phyloP scores from a whole-genome alignment of 2,329 filamentous ascomycete genomes.

The Tolypocladium pustulatum region DNA sequence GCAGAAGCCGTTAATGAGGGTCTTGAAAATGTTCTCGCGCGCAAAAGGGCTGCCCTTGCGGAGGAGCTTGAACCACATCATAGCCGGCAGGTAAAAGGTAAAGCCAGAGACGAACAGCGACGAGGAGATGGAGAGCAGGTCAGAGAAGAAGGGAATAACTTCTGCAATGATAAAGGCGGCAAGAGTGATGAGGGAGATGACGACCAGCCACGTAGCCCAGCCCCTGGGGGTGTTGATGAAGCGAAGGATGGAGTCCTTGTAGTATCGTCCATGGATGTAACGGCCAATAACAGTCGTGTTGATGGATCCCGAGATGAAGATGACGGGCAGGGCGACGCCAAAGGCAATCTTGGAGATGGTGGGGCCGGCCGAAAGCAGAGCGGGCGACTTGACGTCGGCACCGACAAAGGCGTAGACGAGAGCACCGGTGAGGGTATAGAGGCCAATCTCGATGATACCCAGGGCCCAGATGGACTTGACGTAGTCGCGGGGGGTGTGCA shows the following conservation, averaged over 20 bases:
- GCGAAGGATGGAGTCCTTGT: constrained; percentile 29
- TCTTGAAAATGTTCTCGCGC: constrained; percentile 13
- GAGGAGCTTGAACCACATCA: constrained; percentile 29
- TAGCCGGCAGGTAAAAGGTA: constrained; percentile 25
- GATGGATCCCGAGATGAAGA: constrained; percentile 64
- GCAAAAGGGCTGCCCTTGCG: constrained; percentile 14
- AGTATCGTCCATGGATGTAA: constrained; percentile 35
- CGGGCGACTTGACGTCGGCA: constrained; percentile 50
- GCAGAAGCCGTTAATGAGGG: constrained; percentile 11
- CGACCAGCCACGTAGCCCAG: constrained; percentile 44
- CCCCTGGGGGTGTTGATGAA: constrained; percentile 38
- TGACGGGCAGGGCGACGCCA: constrained; percentile 60
- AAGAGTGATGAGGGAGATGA: constrained; percentile 47
- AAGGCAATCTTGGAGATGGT: constrained; percentile 57
- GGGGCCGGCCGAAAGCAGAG: constrained; percentile 52
- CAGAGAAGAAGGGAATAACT: constrained; percentile 61
- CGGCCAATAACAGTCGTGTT: constrained; percentile 40
- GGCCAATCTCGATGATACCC: constrained; percentile 48
- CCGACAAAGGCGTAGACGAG: constrained; percentile 63
- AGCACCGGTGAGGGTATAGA: constrained; percentile 58
- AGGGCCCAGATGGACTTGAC: constrained; percentile 49
- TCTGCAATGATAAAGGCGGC: constrained; percentile 61
- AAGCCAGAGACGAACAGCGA: constrained; percentile 35
- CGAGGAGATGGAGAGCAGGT: constrained; percentile 44
- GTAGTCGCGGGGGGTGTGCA: constrained; percentile 37